These are phyloP conservation scores for Lentinula sp. DNA, from an alignment of 768 basidiomycete species.

Conservation along the genomic window DNA sequence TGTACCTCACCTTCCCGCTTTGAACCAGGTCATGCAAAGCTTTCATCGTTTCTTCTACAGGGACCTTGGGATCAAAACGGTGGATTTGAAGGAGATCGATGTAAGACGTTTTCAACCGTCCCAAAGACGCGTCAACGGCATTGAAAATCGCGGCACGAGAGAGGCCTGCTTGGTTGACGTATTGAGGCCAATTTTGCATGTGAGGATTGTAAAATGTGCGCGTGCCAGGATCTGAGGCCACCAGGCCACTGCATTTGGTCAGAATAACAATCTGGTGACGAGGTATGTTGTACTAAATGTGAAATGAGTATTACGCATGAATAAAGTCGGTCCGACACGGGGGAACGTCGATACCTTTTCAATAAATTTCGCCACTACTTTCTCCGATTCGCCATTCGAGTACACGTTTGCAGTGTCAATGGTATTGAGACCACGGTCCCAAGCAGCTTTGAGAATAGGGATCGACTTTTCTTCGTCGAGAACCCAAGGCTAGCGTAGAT, in stretches of 20 bases:
- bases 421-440: constrained; percentile 27
- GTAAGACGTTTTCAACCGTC: constrained; percentile 15
- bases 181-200: constrained; percentile 10
- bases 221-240: constrained; percentile 1
- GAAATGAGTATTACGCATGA: neutral
- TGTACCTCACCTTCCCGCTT: constrained; percentile 29
- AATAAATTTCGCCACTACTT: constrained; percentile 36
- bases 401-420: constrained; percentile 33
- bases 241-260: constrained; percentile 16
- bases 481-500: constrained; percentile 36
- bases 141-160: constrained; percentile 20
- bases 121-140: constrained; percentile 8
- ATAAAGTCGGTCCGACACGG: too few species aligned
- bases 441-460: constrained; percentile 43
- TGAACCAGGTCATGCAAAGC: constrained; percentile 34
- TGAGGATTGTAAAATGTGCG: neutral
- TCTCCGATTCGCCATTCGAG: constrained; percentile 32
- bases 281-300: constrained; percentile 22
- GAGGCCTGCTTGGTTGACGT: constrained; percentile 16
- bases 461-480: constrained; percentile 37
- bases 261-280: constrained; percentile 11
- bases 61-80: constrained; percentile 23
- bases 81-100: constrained; percentile 30
- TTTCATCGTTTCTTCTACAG: constrained; percentile 32
- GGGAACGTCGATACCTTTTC: constrained; percentile 17